phyloP scores from a whole-genome alignment of 2,329 filamentous ascomycete species.

The Pseudopithomyces chartarum region DNA sequence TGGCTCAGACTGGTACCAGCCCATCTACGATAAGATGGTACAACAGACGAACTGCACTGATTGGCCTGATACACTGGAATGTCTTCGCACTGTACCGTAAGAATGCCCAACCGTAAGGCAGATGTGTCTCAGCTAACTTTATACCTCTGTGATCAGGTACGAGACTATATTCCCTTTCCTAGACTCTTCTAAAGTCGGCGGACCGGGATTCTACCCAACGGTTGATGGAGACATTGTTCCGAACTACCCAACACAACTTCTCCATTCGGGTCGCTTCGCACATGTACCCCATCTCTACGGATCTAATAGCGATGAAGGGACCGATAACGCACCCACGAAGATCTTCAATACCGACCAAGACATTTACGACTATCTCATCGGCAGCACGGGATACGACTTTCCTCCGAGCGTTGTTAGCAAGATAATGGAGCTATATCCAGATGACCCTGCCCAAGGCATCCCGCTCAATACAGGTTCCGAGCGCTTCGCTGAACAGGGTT shows the following conservation, averaged over 20 bases:
- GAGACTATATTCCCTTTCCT: conserved; percentile 61
- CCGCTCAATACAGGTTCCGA: conserved; percentile 39
- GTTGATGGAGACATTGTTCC: conserved; percentile 64
- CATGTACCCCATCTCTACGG: conserved; percentile 68
- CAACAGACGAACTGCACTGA: conserved; percentile 62
- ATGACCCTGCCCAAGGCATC: conserved; percentile 39
- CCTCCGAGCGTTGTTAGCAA: conserved; percentile 36
- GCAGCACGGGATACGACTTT: conserved; percentile 39
- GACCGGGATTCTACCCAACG: conserved; percentile 49
- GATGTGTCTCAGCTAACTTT: no score
- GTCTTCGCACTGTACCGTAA: conserved; percentile 64
- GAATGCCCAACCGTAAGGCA: no score
- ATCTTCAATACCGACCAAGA: conserved; percentile 62
- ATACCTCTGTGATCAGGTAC: conserved; percentile 33
- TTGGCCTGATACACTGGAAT: conserved; percentile 46
- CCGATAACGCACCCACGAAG: conserved; percentile 58
- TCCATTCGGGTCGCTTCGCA: conserved; percentile 64
- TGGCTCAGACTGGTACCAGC: conserved; percentile 56
- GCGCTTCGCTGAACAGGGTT: conserved; percentile 37
- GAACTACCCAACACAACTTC: conserved; percentile 58
- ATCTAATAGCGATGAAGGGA: conserved; percentile 70
- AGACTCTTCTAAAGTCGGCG: conserved; percentile 46
- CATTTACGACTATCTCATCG: conserved; percentile 43
- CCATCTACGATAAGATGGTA: conserved; percentile 43
- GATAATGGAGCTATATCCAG: conserved; percentile 42